Evolutionary conservation across 2,329 filamentous ascomycete genomes (phyloP).

Genomic region (Sporothrix brunneoviolacea): DNA sequence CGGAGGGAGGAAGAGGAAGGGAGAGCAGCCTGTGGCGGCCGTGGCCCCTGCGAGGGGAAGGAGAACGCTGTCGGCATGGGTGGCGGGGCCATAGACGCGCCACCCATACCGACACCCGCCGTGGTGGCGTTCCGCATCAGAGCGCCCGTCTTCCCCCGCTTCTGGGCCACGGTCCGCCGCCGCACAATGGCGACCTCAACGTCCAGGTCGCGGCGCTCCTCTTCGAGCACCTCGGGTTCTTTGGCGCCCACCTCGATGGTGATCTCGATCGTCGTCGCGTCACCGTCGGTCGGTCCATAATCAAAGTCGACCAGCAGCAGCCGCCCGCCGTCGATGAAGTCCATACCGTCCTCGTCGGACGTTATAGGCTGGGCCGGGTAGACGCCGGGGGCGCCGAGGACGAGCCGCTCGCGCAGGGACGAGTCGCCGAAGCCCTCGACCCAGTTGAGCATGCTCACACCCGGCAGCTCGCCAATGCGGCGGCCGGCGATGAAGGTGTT

Average conservation of each 20-base stretch:
- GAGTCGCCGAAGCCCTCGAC: constrained; percentile 49
- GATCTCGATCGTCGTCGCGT: constrained; percentile 48
- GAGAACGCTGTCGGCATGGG: not conserved
- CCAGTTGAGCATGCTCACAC: constrained; percentile 65
- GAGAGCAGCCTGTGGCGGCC: not conserved
- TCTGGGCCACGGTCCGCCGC: constrained; percentile 63
- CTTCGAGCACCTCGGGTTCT: constrained; percentile 62
- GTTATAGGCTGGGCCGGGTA: constrained; percentile 49
- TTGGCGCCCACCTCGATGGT: constrained; percentile 69
- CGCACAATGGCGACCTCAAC: constrained; percentile 74
- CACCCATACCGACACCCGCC: constrained; percentile 21
- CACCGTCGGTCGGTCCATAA: constrained; percentile 51
- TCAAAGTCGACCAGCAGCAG: constrained; percentile 69
- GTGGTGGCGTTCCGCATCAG: constrained; percentile 45
- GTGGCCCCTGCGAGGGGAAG: not conserved
- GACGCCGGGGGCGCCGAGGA: constrained; percentile 68
- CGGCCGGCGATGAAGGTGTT: constrained; percentile 65
- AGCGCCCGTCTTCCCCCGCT: constrained; percentile 41
- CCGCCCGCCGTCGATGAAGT: constrained; percentile 73
- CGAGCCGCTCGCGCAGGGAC: constrained; percentile 48
- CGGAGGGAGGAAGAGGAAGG: not conserved
- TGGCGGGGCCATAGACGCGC: not conserved
- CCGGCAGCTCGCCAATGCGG: constrained; percentile 57
- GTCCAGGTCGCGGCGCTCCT: constrained; percentile 67
- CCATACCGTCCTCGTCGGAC: constrained; percentile 60